Base-by-base conservation (phyloP, 2,329 filamentous ascomycete genomes). In the Aphanoascus verrucosus region DNA sequence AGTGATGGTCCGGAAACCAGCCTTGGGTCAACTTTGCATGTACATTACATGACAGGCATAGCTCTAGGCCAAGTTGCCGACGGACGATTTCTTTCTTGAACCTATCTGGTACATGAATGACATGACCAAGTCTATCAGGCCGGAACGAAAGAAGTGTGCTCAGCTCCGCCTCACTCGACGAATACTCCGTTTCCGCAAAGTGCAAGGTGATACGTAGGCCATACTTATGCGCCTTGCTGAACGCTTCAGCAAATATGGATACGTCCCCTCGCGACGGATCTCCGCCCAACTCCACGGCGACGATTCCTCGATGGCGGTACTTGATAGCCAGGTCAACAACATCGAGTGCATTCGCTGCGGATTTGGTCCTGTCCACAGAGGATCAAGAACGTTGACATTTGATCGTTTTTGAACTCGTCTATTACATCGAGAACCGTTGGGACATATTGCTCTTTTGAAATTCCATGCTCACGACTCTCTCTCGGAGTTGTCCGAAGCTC, bases 41-140 rank as follows among this genome's bases (percentile, higher is more conserved):
- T 1, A 93, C 85, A 61, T 93, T 93, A 67, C 87, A 91, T 59
- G 83, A 88, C 56, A 93, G 70, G 57, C 87, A 93, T 37, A 93
- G 65, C 68, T 93, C 87, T 11, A 93, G 67, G 1, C 84, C 85
- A 28, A 90, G 64, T 1, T 73, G 73, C 11, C 73, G 71, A 44
- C 65, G 61, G 9, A 70, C 66, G 55, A 84, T 86, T 59, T 79
- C 74, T 43, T 67, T 63, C 63, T 78, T 82, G n/a, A 83, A 70
- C 23, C 69, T 68, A 1, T 82, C 77, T 0, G 81, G 77, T 1
- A 88, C 82, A 65, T 88, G 81, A 52, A 91, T 88, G 8, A 89
- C 86, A 69, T 93, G 88, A 0, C 87, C 87, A 8, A 94, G 69
- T 5, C 88, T 72, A 55, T 82, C 76, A 0, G 87, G 88, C 43